Evolutionary conservation across 2,329 filamentous ascomycete species (phyloP).

Genomic region (Didymosphaeria variabile): DNA sequence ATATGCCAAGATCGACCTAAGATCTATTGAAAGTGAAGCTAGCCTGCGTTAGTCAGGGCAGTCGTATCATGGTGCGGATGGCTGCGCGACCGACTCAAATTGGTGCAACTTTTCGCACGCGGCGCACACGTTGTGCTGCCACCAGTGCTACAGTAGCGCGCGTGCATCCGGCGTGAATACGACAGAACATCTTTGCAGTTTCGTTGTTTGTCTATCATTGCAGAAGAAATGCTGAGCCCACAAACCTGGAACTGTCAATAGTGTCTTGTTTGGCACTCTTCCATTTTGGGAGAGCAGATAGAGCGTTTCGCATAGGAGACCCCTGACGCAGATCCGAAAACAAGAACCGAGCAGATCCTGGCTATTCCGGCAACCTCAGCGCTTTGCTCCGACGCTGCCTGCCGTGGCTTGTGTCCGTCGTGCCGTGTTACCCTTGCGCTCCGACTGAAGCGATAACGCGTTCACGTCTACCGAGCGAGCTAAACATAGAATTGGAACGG

Average conservation of each 20-base stretch:
- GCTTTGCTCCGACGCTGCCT: neutral
- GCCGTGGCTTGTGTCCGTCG: conserved; percentile 14
- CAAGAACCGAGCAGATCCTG: conserved; percentile 1
- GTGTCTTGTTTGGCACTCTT: neutral
- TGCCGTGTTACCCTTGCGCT: conserved; percentile 8
- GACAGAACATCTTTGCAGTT: neutral
- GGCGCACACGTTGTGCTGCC: neutral
- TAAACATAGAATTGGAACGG: conserved; percentile 11
- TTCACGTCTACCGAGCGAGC: conserved; percentile 2
- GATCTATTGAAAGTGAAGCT: conserved; percentile 12
- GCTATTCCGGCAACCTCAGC: conserved; percentile 4
- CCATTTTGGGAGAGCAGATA: neutral
- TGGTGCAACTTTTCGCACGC: neutral
- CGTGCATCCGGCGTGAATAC: neutral
- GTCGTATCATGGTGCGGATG: neutral
- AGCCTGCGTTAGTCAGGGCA: conserved; percentile 9
- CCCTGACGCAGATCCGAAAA: conserved; percentile 13
- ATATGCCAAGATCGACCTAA: conserved; percentile 5
- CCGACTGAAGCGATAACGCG: conserved; percentile 13
- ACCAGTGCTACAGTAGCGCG: neutral
- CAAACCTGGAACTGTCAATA: neutral
- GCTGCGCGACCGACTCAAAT: neutral
- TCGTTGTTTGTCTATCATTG: neutral
- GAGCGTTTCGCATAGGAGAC: neutral
- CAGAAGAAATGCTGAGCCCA: neutral